phyloP scores from a whole-genome alignment of 805 yeast species.

The Candida peoriensis region DNA sequence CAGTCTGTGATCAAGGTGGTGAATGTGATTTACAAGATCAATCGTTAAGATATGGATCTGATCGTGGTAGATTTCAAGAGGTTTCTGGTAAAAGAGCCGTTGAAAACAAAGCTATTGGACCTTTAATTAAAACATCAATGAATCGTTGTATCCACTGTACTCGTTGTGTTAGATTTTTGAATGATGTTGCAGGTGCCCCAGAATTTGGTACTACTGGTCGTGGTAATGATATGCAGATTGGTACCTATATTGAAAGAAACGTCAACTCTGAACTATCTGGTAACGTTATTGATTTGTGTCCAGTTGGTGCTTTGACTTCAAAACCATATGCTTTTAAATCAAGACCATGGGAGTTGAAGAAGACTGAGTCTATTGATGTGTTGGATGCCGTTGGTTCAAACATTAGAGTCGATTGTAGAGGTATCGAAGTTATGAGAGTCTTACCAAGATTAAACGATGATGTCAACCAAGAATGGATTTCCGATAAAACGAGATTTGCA shows the following conservation, averaged over 20 bases:
- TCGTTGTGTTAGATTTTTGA: constrained; percentile 83
- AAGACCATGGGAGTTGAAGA: constrained; percentile 89
- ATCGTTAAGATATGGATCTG: constrained; percentile 75
- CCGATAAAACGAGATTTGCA: constrained; percentile 82
- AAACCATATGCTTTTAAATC: constrained; percentile 92
- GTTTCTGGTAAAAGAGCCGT: constrained; percentile 83
- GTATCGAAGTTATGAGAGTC: constrained; percentile 82
- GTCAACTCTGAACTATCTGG: constrained; percentile 83
- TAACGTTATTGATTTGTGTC: constrained; percentile 82
- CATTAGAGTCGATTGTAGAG: constrained; percentile 81
- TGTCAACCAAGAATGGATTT: constrained; percentile 87
- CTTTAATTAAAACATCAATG: constrained; percentile 85
- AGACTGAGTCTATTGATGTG: constrained; percentile 83
- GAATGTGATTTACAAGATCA: constrained; percentile 92
- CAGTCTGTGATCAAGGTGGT: constrained; percentile 92
- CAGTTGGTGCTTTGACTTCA: constrained; percentile 87
- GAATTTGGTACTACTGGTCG: constrained; percentile 87
- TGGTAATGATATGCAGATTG: constrained; percentile 90
- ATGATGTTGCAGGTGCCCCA: constrained; percentile 90
- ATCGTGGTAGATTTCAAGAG: constrained; percentile 81
- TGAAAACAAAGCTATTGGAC: constrained; percentile 88
- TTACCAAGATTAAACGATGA: constrained; percentile 84
- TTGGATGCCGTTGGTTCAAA: constrained; percentile 80
- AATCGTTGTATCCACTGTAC: constrained; percentile 92
- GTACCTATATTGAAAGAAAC: constrained; percentile 82